Evolutionary conservation across 2,329 filamentous ascomycete species (phyloP), one percentile per base, ranked within the genome.

Genomic region (Neonectria sp.): DNA sequence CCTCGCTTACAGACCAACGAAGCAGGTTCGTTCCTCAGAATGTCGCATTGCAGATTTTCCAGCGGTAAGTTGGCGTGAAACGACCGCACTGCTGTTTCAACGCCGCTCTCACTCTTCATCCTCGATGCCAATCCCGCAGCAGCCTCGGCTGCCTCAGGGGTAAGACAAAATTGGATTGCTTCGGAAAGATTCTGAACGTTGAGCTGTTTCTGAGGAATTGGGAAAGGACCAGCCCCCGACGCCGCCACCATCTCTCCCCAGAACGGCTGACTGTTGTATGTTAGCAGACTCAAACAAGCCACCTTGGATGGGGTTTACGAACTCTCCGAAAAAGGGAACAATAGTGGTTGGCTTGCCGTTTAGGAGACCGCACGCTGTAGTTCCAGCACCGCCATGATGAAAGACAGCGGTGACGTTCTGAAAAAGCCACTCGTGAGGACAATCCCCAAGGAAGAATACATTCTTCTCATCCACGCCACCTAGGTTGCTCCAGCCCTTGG

Each of bases 381-480:
- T 94, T 2, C 92, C 92, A 0, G 92, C 92, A 6, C 92, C 92
- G 9, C 92, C 92, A 66, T 93, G 92, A 64, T 93, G 92, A 0
- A 93, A 86, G 1, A 91, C 91, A 0, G 89, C 90, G 17, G 82
- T 81, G 1, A 93, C 89, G 24, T 84, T 83, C 0, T 89, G 89
- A 63, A 94, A 94, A 0, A 94, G 81, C 92, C 92, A 94, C 76
- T 93, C 91, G 73, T 94, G 92, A 0, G 91, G 92, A 0, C 88
- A 91, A 68, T 93, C 92, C 9, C 89, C 91, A 1, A 94, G 84
- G 84, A 93, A 88, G 77, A 86, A 92, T 45, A 93, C 82, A 61
- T 89, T 86, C 0, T 91, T 88, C 0, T 86, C 85, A 0, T 85
- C 82, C 2, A 87, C 85, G 2, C 84, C 85, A 2, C 91, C 91